Percentiles rank a stretch among this genome's conserved stretches.
Conservation (phyloP, 345 rosid genomes). For the Gossypium raimondii region DNA sequence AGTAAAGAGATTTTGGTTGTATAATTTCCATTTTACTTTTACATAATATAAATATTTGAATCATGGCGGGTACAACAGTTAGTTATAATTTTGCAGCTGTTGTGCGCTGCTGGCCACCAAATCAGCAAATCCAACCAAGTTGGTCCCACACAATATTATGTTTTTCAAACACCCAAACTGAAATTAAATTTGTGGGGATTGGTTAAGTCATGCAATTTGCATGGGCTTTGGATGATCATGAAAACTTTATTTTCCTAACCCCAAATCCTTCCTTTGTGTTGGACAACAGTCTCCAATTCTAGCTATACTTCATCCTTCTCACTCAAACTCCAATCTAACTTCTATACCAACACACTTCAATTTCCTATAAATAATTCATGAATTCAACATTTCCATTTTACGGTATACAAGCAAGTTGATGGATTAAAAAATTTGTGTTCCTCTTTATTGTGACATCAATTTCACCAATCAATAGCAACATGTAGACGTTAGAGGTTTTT, state of each 20-base stretch:
- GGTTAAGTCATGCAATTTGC: neutral
- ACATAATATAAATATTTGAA: constrained; percentile 16
- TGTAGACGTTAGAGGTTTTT: neutral
- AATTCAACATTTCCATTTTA: neutral
- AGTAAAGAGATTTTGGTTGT: neutral
- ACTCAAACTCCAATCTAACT: too few species aligned
- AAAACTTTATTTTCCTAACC: neutral
- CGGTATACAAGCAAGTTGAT: neutral
- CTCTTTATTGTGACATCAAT: neutral
- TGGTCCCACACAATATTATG: neutral
- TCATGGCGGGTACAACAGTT: constrained; percentile 29
- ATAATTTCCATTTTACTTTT: neutral
- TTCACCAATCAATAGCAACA: neutral
- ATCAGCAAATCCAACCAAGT: constrained; percentile 17
- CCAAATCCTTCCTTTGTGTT: too few species aligned
- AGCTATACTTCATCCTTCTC: too few species aligned
- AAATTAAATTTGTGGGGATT: too few species aligned
- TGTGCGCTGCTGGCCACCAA: constrained; percentile 33
- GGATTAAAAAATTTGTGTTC: neutral
- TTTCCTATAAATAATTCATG: neutral
- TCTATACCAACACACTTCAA: too few species aligned
- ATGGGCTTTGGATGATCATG: neutral
- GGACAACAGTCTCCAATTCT: too few species aligned
- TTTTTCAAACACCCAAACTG: too few species aligned
- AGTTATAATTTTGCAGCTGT: neutral